These are phyloP conservation scores for Exophiala spinifera DNA, from an alignment of 2,329 filamentous ascomycete species.

Conservation along the genomic window DNA sequence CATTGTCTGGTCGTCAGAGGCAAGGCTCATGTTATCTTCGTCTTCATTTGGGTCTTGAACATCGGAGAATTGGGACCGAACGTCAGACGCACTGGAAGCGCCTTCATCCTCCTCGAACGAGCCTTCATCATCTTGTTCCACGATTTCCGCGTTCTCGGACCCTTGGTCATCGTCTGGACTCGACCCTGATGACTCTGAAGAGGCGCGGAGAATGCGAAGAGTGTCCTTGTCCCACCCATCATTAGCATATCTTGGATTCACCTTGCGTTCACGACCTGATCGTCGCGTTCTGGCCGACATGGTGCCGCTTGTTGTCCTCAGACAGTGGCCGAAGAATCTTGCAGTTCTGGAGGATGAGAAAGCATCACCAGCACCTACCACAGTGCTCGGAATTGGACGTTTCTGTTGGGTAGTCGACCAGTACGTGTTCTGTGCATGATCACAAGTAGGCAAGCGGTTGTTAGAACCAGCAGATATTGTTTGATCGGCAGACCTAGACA, in stretches of 20 bases:
- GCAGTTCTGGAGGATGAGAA: no score
- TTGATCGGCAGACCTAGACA: no score
- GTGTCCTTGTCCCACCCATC: conserved; percentile 26
- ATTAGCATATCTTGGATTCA: conserved; percentile 25
- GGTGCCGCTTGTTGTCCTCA: background rate
- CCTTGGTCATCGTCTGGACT: conserved; percentile 12
- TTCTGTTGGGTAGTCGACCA: no score
- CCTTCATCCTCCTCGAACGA: conserved; percentile 7
- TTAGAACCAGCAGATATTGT: no score
- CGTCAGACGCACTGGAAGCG: conserved; percentile 1
- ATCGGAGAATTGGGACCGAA: conserved; percentile 6
- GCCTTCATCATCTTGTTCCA: background rate
- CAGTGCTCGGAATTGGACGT: no score
- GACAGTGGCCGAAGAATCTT: no score
- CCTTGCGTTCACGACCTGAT: conserved; percentile 25
- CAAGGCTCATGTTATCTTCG: conserved; percentile 4
- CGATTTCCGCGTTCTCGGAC: background rate
- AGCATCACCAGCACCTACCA: no score
- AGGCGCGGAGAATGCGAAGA: conserved; percentile 21
- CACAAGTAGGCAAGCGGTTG: no score
- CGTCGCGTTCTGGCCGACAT: conserved; percentile 22
- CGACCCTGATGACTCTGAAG: conserved; percentile 22
- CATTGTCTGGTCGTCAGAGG: conserved; percentile 5
- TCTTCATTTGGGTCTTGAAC: conserved; percentile 11
- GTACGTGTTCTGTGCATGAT: no score